Base-by-base conservation (phyloP, 768 basidiomycete genomes). In the Pulveroboletus sp. region DNA sequence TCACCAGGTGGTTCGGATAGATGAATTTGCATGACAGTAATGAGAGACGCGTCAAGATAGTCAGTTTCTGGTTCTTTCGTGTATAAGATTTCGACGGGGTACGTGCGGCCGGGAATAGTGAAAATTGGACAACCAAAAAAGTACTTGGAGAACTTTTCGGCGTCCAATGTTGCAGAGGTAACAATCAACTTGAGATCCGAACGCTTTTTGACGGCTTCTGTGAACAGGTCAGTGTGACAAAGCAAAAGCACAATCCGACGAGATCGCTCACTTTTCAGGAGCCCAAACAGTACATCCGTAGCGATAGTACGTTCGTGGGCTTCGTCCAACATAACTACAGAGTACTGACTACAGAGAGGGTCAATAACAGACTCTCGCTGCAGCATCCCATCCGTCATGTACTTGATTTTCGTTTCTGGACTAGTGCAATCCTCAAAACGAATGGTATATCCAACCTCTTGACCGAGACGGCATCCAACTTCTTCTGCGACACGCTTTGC, bases 321-420 rank as follows among this genome's bases (percentile, higher is more conserved):
- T 72, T 99, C 96, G 66, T 99, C 96, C 66, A 99, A 76, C 89
- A 99, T 99, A 69, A 99, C 75, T 47, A 97, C 92, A 2, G 91
- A 92, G 66, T 99, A 99, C 41, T 83, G 80, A 52, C 84, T 89
- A 66, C 93, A 86, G 52, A 96, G 83, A 6, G 95, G 95, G 63
- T 99, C 96, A 63, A 98, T 89, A 46, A 99, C 74, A 56, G 88
- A 92, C 75, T 99, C 96, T 71, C 96, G 82, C 63, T 97, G 91
- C 24, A 99, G 78, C 93, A 99, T 97, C 74, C 96, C 96, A 64
- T 98, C 96, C 62, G 96, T 99, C 96, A 99, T 97, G 79, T 96
- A 99, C 71, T 98, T 99, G 79, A 99, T 99, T 63, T 89, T 85
- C 3, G 96, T 98, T 71, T 99, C 96, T 4, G 96, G 95, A 63